Evolutionary conservation across 2,329 filamentous ascomycete species (phyloP), one percentile per base, ranked within the genome.

Genomic region (Xylariaceae sp.): DNA sequence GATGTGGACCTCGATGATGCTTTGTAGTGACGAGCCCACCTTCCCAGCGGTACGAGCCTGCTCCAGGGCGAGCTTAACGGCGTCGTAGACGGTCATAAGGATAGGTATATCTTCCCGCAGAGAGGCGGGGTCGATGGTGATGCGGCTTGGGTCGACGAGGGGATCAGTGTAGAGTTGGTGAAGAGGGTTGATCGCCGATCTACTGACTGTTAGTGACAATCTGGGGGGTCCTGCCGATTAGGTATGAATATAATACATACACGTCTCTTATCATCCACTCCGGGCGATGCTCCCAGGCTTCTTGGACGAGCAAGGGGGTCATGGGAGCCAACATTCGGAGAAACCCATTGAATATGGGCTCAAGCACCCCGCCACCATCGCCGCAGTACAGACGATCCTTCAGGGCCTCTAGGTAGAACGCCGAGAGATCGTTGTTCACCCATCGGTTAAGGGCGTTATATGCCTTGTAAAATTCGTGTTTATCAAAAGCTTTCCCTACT

Each of bases 351-450:
- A 92, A 84, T 51, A 96, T 81, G 26, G 80, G 77, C 60, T 82
- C 79, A 45, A 88, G 72, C 4, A 80, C 76, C 44, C 87, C 86
- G 13, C 80, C 78, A 13, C 81, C 81, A 56, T 85, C 81, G 29
- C 88, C 89, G 43, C 92, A 94, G 74, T 99, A 99, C 1, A 97
- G 76, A 2, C 89, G 80, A 65, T 99, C 94, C 71, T 99, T 99
- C 63, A 92, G 78, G 0, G 88, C 85, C 71, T 99, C 94, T 53
- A 99, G 83, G 70, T 97, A 99, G 70, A 96, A 95, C 0, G 92
- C 87, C 0, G 91, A 96, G 21, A 99, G 79, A 61, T 96, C 89
- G 21, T 79, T 84, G 51, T 85, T 84, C 55, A 95, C 79, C 85
- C 92, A 96, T 58, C 83, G 81, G 70, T 92, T 95, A 59, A 97